Evolutionary conservation across 2,329 filamentous ascomycete species (phyloP).

Genomic region (Pezicula carpinea): DNA sequence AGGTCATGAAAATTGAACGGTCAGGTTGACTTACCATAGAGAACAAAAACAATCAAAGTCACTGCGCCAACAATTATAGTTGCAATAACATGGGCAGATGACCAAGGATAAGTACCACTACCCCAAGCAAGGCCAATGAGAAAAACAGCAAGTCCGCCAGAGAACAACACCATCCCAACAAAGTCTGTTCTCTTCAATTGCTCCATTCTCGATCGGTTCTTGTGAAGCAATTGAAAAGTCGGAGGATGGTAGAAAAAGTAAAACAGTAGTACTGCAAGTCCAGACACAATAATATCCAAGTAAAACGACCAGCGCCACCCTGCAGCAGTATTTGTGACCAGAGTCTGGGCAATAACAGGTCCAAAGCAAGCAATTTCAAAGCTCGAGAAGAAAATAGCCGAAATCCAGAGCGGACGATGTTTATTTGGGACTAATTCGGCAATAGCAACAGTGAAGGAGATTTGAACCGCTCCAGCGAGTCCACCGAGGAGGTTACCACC

Average conservation of each 20-base stretch:
- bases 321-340: slow-evolving; percentile 21
- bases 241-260: slow-evolving; percentile 32
- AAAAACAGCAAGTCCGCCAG: slow-evolving; percentile 35
- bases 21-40: neutral
- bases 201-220: slow-evolving; percentile 5
- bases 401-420: slow-evolving; percentile 31
- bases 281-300: slow-evolving; percentile 26
- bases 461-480: slow-evolving; percentile 31
- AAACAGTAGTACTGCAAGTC: slow-evolving; percentile 24
- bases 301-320: slow-evolving; percentile 29
- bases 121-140: slow-evolving; percentile 40
- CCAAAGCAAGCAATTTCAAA: slow-evolving; percentile 28
- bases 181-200: slow-evolving; percentile 25
- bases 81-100: slow-evolving; percentile 21
- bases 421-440: slow-evolving; percentile 41
- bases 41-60: slow-evolving; percentile 1
- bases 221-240: slow-evolving; percentile 22
- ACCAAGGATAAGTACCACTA: slow-evolving; percentile 36
- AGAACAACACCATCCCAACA: slow-evolving; percentile 30
- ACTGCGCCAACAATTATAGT: slow-evolving; percentile 4
- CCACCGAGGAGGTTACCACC: slow-evolving; percentile 33
- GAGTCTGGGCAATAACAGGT: slow-evolving; percentile 23
- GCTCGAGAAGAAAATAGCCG: slow-evolving; percentile 33
- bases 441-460: slow-evolving; percentile 37
- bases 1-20: too few relatives aligned